Percentiles rank a stretch among this genome's conserved stretches.
These are phyloP conservation scores for Colletotrichum neosansevieriae DNA, from an alignment of 2,329 filamentous ascomycete species.

Conservation along the genomic window DNA sequence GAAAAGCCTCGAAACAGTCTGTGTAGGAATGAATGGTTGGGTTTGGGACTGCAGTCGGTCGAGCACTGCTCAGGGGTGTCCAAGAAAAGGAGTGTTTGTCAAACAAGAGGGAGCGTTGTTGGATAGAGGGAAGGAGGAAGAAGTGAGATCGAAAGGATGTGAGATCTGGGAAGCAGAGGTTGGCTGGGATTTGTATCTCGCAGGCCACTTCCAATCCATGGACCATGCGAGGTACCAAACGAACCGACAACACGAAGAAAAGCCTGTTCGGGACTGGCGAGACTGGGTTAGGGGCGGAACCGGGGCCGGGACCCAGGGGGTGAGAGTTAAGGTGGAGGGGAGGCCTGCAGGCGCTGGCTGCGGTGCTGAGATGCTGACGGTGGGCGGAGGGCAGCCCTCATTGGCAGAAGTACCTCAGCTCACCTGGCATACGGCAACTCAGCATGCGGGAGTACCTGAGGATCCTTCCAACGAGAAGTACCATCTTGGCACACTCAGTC, in stretches of 20 bases:
- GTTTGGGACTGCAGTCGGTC: slow-evolving; percentile 27
- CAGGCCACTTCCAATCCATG: slow-evolving; percentile 25
- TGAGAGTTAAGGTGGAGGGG: slow-evolving; percentile 10
- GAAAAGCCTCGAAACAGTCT: slow-evolving; percentile 28
- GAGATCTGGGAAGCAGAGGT: slow-evolving; percentile 30
- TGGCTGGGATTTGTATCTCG: slow-evolving; percentile 36
- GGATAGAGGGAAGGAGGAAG: slow-evolving; percentile 27
- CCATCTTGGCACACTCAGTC: not conserved
- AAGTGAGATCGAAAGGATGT: not conserved
- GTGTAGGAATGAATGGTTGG: slow-evolving; percentile 36
- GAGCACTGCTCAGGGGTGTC: slow-evolving; percentile 39
- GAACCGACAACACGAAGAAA: slow-evolving; percentile 1
- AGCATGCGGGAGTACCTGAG: slow-evolving; percentile 21
- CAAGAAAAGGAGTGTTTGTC: slow-evolving; percentile 38
- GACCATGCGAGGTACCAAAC: slow-evolving; percentile 8
- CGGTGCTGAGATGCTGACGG: slow-evolving; percentile 19
- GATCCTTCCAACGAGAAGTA: not conserved
- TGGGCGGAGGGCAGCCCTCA: not conserved
- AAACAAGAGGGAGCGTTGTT: slow-evolving; percentile 39
- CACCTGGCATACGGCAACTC: not conserved
- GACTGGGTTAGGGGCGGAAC: slow-evolving; percentile 33
- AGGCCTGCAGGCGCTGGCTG: slow-evolving; percentile 5
- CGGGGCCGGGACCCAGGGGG: slow-evolving; percentile 16
- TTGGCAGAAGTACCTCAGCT: slow-evolving; percentile 4
- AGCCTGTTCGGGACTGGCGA: slow-evolving; percentile 38